Percentiles rank a stretch among this genome's conserved stretches.
These are phyloP conservation scores for Candida namnaoensis DNA, from an alignment of 805 yeast genomes.

Conservation along the genomic window DNA sequence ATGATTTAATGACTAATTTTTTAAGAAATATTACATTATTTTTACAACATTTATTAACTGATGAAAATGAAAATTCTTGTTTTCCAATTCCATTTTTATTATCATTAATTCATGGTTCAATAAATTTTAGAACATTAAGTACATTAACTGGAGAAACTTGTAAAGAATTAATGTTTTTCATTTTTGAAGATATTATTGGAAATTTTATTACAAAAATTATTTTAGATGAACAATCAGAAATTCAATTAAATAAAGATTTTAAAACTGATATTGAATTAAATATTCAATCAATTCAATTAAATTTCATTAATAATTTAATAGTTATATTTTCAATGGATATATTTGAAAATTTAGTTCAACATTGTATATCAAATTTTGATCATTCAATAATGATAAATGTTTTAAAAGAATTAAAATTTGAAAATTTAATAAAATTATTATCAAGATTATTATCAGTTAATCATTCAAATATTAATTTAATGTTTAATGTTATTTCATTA, in stretches of 20 bases:
- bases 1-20: slow-evolving; percentile 36
- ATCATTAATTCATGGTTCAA: slow-evolving; percentile 43
- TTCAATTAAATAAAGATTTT: slow-evolving; percentile 15
- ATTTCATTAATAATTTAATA: slow-evolving; percentile 40
- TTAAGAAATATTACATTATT: slow-evolving; percentile 22
- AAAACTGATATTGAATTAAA: slow-evolving; percentile 12
- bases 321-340: slow-evolving; percentile 47
- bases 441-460: slow-evolving; percentile 34
- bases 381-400: slow-evolving; percentile 12
- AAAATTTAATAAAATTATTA: slow-evolving; percentile 3
- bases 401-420: slow-evolving; percentile 17
- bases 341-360: slow-evolving; percentile 33
- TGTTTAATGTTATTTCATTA: slow-evolving; percentile 45
- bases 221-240: slow-evolving; percentile 11
- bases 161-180: slow-evolving; percentile 20
- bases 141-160: slow-evolving; percentile 39
- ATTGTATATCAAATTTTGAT: slow-evolving; percentile 10
- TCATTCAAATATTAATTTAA: slow-evolving; percentile 43
- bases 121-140: slow-evolving; percentile 47
- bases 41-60: slow-evolving; percentile 8
- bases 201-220: slow-evolving; percentile 8
- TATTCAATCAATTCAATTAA: slow-evolving; percentile 31
- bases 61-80: slow-evolving; percentile 5
- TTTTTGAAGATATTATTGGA: slow-evolving; percentile 14
- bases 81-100: slow-evolving; percentile 52